A percentile compares a stretch with the other conserved stretches of the same genome.
Conservation (phyloP, 768 basidiomycete species). For the Tulasnella sp. region DNA sequence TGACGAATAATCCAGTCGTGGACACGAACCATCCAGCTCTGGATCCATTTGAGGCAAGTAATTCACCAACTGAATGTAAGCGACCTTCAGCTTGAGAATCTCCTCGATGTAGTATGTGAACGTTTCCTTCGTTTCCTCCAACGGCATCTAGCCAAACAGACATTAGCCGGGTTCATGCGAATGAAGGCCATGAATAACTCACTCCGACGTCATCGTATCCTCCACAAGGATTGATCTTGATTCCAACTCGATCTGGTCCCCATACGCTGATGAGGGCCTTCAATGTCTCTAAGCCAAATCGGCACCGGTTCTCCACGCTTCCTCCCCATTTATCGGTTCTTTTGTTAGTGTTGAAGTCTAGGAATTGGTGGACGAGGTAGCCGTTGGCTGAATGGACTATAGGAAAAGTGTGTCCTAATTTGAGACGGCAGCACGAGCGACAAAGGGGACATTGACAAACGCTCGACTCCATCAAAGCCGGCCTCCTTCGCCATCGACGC, state of each 20-base stretch:
- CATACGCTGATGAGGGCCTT: slow-evolving; percentile 41
- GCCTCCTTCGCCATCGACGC: slow-evolving; percentile 49
- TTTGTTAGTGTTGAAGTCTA: slow-evolving; percentile 38
- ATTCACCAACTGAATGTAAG: slow-evolving; percentile 38
- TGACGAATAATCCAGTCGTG: too few species aligned
- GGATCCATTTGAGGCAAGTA: slow-evolving; percentile 34
- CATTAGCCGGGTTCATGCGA: neutral
- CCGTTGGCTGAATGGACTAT: slow-evolving; percentile 36
- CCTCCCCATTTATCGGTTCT: slow-evolving; percentile 48
- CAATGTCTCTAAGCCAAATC: slow-evolving; percentile 42
- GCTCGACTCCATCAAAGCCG: slow-evolving; percentile 56
- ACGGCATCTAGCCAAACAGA: slow-evolving; percentile 39
- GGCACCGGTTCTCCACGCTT: slow-evolving; percentile 41
- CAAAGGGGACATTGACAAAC: slow-evolving; percentile 30
- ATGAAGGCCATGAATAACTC: slow-evolving; percentile 32
- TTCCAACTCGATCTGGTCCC: slow-evolving; percentile 43
- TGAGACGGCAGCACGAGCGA: neutral
- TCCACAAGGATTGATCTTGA: slow-evolving; percentile 46
- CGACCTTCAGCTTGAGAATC: slow-evolving; percentile 36
- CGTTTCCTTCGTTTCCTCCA: slow-evolving; percentile 44
- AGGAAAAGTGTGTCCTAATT: neutral
- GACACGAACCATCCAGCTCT: slow-evolving; percentile 36
- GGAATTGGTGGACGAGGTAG: slow-evolving; percentile 42
- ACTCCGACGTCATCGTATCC: slow-evolving; percentile 45
- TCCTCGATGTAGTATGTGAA: slow-evolving; percentile 43